Conservation (phyloP, 371 early-diverging fungal species). For the Lichtheimia corymbifera region DNA sequence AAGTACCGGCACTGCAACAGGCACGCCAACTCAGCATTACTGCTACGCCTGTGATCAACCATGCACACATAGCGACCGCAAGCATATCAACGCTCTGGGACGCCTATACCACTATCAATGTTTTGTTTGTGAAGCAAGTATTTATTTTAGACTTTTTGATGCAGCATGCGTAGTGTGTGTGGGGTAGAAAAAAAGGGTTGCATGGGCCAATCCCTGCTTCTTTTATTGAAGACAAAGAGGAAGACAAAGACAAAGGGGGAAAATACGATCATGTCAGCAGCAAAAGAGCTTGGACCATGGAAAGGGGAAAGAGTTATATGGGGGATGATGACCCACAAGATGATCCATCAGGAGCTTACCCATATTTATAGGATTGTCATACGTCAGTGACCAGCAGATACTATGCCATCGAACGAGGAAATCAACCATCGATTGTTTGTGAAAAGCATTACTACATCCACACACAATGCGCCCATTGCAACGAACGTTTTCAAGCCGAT, state of each 20-base stretch:
- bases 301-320: background rate
- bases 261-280: slow-evolving; percentile 1
- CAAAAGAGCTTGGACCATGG: slow-evolving; percentile 1
- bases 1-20: slow-evolving; percentile 4
- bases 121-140: slow-evolving; percentile 23
- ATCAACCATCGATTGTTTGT: slow-evolving; percentile 14
- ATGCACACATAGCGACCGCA: slow-evolving; percentile 12
- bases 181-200: background rate
- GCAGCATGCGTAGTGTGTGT: background rate
- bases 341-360: background rate
- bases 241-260: background rate
- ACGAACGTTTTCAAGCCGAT: background rate
- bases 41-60: slow-evolving; percentile 11
- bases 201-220: no score
- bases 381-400: slow-evolving; percentile 17
- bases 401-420: slow-evolving; percentile 14
- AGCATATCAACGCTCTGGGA: slow-evolving; percentile 15
- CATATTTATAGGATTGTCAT: slow-evolving; percentile 19
- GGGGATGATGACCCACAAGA: background rate
- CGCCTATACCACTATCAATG: slow-evolving; percentile 19
- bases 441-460: slow-evolving; percentile 16
- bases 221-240: background rate
- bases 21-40: slow-evolving; percentile 10
- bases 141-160: background rate
- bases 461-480: slow-evolving; percentile 1